These are phyloP conservation scores for Pythium graminicola DNA, from an alignment of 352 stramenopile genomes.

Conservation along the genomic window DNA sequence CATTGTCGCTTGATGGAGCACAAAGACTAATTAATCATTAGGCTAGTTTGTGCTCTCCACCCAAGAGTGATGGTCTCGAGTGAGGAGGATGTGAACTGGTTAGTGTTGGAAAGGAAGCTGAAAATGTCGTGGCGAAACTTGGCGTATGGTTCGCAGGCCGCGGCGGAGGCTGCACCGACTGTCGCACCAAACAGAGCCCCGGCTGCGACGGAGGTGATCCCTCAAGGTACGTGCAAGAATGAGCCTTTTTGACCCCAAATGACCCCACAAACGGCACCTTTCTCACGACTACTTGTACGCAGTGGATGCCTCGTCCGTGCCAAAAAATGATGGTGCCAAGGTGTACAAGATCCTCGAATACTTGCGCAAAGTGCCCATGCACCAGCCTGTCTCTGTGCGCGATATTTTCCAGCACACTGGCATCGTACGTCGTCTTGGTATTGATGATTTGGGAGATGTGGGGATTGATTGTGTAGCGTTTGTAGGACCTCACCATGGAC, in stretches of 20 bases:
- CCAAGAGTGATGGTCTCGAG: conserved; percentile 11
- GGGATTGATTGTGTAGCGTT: not conserved
- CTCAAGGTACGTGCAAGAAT: conserved; percentile 36
- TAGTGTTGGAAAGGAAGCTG: not conserved
- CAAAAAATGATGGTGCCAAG: conserved; percentile 81
- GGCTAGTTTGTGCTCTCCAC: conserved; percentile 7
- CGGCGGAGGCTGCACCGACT: conserved; percentile 54
- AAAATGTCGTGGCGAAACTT: conserved; percentile 72
- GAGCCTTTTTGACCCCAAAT: not conserved
- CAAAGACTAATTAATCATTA: too few species aligned
- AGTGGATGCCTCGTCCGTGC: conserved; percentile 74
- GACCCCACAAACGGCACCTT: not conserved
- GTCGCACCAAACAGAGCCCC: conserved; percentile 43
- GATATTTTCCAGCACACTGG: conserved; percentile 82
- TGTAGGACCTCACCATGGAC: conserved; percentile 66
- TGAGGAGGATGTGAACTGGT: not conserved
- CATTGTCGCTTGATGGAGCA: too few species aligned
- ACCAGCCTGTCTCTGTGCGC: conserved; percentile 56
- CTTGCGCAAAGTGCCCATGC: conserved; percentile 72
- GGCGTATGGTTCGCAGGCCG: conserved; percentile 74
- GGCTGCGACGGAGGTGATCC: conserved; percentile 49
- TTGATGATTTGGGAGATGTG: too few species aligned
- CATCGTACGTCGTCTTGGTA: conserved; percentile 41
- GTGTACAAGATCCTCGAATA: conserved; percentile 87
- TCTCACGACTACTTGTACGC: not conserved